These are phyloP conservation scores for Sporobolus alterniflorus DNA, from an alignment of 202 grass and related monocot species.

Conservation along the genomic window DNA sequence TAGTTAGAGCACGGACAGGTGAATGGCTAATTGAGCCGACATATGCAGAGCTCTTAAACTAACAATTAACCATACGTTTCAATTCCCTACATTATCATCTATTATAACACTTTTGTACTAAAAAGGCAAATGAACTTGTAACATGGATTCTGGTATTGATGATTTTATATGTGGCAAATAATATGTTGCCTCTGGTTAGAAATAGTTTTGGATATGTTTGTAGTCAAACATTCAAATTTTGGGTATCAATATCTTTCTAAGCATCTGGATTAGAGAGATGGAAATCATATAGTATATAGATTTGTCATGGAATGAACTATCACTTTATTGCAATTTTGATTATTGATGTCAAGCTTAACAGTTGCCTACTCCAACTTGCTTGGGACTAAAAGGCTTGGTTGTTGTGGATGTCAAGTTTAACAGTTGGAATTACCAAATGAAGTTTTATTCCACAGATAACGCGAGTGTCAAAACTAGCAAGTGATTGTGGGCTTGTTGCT, in stretches of 20 bases:
- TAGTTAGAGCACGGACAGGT: neutral
- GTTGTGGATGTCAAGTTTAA: no score
- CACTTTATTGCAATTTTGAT: neutral
- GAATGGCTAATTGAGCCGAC: neutral
- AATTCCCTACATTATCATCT: constrained; percentile 11
- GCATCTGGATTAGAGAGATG: neutral
- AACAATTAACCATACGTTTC: constrained; percentile 5
- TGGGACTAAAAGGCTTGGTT: no score
- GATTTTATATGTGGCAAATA: neutral
- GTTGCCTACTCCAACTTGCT: no score
- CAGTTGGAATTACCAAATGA: neutral
- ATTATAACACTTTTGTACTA: neutral
- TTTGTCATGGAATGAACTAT: neutral
- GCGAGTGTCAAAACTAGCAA: neutral
- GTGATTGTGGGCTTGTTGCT: neutral
- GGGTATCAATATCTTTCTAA: neutral
- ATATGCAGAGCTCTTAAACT: neutral
- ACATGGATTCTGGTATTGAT: neutral
- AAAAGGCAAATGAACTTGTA: neutral
- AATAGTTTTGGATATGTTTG: neutral
- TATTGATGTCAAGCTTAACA: neutral
- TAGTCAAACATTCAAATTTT: neutral
- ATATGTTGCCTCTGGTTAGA: neutral
- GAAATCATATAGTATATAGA: neutral
- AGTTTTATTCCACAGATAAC: neutral